These are phyloP conservation scores for Sclerospora graminicola DNA, from an alignment of 352 stramenopile species.

Conservation along the genomic window DNA sequence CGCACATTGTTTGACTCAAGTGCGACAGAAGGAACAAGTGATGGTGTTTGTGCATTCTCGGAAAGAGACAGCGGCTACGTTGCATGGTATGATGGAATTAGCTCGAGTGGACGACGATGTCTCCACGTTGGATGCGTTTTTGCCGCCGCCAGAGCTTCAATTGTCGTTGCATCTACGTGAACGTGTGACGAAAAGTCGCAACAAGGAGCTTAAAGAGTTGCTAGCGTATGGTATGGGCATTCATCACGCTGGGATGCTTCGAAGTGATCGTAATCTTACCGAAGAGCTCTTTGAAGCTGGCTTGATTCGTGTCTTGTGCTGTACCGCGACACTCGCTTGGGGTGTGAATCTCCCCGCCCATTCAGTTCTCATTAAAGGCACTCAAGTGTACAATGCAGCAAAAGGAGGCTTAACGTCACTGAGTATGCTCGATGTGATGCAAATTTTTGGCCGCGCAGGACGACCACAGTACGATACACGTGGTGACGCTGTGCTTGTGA, in stretches of 20 bases:
- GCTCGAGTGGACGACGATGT: conserved; percentile 64
- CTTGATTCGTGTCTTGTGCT: conserved; percentile 95
- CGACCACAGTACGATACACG: conserved; percentile 98
- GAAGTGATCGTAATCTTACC: conserved; percentile 89
- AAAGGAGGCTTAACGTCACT: conserved; percentile 96
- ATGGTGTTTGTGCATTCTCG: conserved; percentile 99
- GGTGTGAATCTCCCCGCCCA: conserved; percentile 98
- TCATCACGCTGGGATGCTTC: conserved; percentile 98
- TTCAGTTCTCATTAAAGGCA: conserved; percentile 99
- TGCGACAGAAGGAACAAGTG: conserved; percentile 71
- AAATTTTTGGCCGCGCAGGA: conserved; percentile 98
- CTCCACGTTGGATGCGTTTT: conserved; percentile 43
- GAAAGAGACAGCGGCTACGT: conserved; percentile 96
- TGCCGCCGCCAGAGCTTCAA: conserved; percentile 42
- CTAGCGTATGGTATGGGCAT: conserved; percentile 93
- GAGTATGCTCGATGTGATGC: conserved; percentile 99
- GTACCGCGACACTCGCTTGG: conserved; percentile 98
- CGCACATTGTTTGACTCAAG: conserved; percentile 55
- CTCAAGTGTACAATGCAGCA: conserved; percentile 99
- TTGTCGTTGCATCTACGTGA: conserved; percentile 48
- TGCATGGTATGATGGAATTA: conserved; percentile 87
- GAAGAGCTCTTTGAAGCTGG: conserved; percentile 97
- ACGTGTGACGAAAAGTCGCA: conserved; percentile 88
- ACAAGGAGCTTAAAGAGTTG: conserved; percentile 92
- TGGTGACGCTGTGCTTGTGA: conserved; percentile 98